phyloP scores from a whole-genome alignment of 2,329 filamentous ascomycete species.

The Neonectria punicea region DNA sequence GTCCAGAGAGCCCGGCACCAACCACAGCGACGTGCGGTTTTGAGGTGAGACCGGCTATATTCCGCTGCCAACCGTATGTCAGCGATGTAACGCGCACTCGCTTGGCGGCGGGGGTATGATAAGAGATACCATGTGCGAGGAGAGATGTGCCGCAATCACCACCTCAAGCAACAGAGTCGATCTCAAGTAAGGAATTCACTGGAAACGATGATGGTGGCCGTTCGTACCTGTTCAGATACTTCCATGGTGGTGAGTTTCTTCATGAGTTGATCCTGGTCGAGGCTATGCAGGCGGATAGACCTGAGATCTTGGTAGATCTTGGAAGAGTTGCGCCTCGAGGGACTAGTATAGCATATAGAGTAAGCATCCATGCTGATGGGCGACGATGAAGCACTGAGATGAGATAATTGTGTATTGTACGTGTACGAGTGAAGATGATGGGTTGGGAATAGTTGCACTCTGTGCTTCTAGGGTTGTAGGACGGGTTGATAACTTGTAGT shows the following conservation, averaged over 20 bases:
- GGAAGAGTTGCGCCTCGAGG: constrained; percentile 55
- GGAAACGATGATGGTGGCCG: background rate
- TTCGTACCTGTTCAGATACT: constrained; percentile 51
- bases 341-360: constrained; percentile 60
- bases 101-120: constrained; percentile 27
- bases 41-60: constrained; percentile 25
- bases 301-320: constrained; percentile 62
- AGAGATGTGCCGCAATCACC: constrained; percentile 5
- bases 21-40: constrained; percentile 72
- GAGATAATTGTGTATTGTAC: constrained; percentile 19
- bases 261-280: constrained; percentile 45
- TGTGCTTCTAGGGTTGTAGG: constrained; percentile 35
- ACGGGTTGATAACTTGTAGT: constrained; percentile 9
- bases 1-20: constrained; percentile 75
- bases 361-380: constrained; percentile 60
- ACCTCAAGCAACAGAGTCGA: background rate
- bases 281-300: constrained; percentile 51
- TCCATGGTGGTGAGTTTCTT: constrained; percentile 45
- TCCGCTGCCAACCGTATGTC: constrained; percentile 40
- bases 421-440: constrained; percentile 1
- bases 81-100: constrained; percentile 36
- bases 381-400: constrained; percentile 6
- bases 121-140: constrained; percentile 7
- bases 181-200: background rate
- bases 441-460: constrained; percentile 18